A percentile compares a stretch with the other conserved stretches of the same genome.
Conservation (phyloP, 2,329 filamentous ascomycete species). For the Hypoxylon rubiginosum region DNA sequence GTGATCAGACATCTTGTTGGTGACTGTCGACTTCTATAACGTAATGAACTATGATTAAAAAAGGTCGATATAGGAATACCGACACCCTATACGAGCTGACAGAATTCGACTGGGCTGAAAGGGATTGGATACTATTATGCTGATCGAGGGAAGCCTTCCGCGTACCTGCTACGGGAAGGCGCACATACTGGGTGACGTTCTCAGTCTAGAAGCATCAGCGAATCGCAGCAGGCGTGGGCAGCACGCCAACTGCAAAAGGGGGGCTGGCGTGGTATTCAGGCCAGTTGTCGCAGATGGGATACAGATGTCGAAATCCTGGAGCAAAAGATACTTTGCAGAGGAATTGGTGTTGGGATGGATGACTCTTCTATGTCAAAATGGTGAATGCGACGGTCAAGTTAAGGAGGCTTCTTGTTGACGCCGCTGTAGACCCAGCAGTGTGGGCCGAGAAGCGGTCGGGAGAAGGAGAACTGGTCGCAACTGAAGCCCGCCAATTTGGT, state of each 20-base stretch:
- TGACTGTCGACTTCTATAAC: conserved; percentile 39
- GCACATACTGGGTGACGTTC: conserved; percentile 49
- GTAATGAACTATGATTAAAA: conserved; percentile 7
- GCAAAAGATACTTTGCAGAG: conserved; percentile 9
- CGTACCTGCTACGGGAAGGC: conserved; percentile 51
- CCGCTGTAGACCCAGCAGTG: conserved; percentile 94
- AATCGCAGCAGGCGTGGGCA: conserved; percentile 54
- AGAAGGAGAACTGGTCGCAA: conserved; percentile 77
- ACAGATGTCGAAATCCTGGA: conserved; percentile 9
- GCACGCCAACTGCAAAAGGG: conserved; percentile 54
- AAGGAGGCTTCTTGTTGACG: conserved; percentile 97
- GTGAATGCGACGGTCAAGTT: conserved; percentile 70
- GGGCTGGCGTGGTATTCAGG: conserved; percentile 30
- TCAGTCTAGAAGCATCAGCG: conserved; percentile 48
- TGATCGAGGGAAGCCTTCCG: conserved; percentile 50
- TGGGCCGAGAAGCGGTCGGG: conserved; percentile 92
- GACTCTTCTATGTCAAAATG: conserved; percentile 51
- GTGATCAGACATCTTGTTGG: conserved; percentile 76
- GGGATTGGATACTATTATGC: conserved; percentile 18
- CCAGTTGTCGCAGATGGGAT: conserved; percentile 28
- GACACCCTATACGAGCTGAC: conserved; percentile 9
- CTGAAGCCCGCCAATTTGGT: conserved; percentile 95
- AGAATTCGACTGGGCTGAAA: conserved; percentile 3
- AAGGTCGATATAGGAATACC: conserved; percentile 1
- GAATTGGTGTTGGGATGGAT: conserved; percentile 26